Evolutionary conservation across 2,329 filamentous ascomycete genomes (phyloP), one percentile per base, ranked within the genome.

Genomic region (Fusarium sororula): DNA sequence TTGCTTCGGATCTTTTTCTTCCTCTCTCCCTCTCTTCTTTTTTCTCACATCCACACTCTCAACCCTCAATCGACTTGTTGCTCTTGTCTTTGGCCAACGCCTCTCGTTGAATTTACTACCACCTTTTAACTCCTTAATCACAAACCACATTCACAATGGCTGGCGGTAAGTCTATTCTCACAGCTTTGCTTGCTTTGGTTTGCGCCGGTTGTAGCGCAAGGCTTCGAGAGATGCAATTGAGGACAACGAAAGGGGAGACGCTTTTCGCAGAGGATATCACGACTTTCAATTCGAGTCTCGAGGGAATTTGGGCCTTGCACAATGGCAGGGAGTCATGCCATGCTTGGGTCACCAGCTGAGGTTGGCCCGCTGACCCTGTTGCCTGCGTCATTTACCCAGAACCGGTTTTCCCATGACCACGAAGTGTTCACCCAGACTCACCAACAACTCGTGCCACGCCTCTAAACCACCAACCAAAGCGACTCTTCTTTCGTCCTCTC

Each of bases 161-260:
- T 82, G 83, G 83, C 78, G 83, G 84, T 85, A 83, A 85, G 84
- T 85, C 47, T 61, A 54, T 51, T 39, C 50, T 44, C 30, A 32
- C 28, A 48, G 37, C 37, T 22, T 53, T 24, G 28, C 30, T 26
- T 51, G 30, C 30, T 26, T 51, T 68, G 47, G 41, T 70, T 68
- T 68, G 64, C 69, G 72, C 72, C 57, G 38, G 55, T 26, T 45
- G 22, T 42, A 44, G 38, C 24, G 56, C 59, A 55, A 26, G 37
- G 55, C 41, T 65, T 45, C 51, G 62, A 39, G 71, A 68, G 68
- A 47, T 26, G 56, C 75, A 78, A 78, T 78, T 76, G 71, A 68
- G 59, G 53, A 56, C 38, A 22, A 37, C 50, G 63, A 68, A 54
- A 54, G 15, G 11, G 48, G 50, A 68, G 37, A 54, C 42, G 35